Percentiles rank a stretch among this genome's conserved stretches.
phyloP scores from a whole-genome alignment of 495 filamentous ascomycete species.

The Neurospora tetraspora region DNA sequence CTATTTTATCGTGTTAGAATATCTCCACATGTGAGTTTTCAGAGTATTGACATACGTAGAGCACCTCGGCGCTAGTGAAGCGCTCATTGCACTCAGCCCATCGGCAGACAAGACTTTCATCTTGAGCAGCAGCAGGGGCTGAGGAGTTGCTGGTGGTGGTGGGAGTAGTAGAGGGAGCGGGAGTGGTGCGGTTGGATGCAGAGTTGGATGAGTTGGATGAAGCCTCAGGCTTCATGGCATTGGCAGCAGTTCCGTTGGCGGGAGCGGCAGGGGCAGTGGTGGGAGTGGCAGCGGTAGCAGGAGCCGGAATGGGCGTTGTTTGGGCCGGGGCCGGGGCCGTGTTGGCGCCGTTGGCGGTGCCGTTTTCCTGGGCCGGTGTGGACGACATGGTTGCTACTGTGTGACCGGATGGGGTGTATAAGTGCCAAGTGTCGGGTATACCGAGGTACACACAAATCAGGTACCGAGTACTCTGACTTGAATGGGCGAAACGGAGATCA shows the following conservation, averaged over 20 bases:
- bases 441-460: background rate
- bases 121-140: slow-evolving; percentile 25
- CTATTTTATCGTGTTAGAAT: slow-evolving; percentile 32
- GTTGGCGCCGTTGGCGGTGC: slow-evolving; percentile 1
- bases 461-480: background rate
- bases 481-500: background rate
- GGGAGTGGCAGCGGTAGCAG: background rate
- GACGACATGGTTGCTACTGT: slow-evolving; percentile 9
- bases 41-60: slow-evolving; percentile 63
- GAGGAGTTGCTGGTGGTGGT: slow-evolving; percentile 24
- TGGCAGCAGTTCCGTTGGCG: background rate
- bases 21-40: background rate
- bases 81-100: slow-evolving; percentile 82
- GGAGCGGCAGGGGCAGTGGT: background rate
- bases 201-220: slow-evolving; percentile 16
- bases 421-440: background rate
- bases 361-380: slow-evolving; percentile 4
- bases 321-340: slow-evolving; percentile 1
- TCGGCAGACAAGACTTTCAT: slow-evolving; percentile 68
- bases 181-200: slow-evolving; percentile 34
- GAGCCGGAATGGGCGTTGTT: background rate
- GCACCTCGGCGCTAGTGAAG: slow-evolving; percentile 64
- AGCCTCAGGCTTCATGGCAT: slow-evolving; percentile 1
- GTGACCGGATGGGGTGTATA: background rate
- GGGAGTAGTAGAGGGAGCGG: slow-evolving; percentile 30